Evolutionary conservation across 2,329 filamentous ascomycete species (phyloP).

Genomic region (Xylaria sp.): DNA sequence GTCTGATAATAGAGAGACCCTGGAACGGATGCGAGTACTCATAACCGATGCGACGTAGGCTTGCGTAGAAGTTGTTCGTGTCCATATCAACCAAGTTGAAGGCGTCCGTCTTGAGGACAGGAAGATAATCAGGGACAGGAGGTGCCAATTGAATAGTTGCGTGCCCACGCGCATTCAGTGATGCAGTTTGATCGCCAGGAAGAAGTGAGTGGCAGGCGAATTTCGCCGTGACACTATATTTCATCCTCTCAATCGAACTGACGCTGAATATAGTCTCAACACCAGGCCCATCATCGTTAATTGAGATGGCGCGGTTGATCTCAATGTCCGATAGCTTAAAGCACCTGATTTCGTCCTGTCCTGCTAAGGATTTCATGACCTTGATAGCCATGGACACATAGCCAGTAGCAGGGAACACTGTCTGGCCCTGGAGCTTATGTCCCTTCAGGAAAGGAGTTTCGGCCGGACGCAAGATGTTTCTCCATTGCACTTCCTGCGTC

Average conservation of each 20-base stretch:
- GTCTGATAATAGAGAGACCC: conserved; percentile 20
- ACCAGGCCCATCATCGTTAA: conserved; percentile 29
- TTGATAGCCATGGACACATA: conserved; percentile 25
- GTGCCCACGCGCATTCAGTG: conserved; percentile 19
- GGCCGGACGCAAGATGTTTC: background rate
- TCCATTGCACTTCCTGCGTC: background rate
- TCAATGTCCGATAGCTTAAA: conserved; percentile 12
- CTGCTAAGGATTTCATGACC: conserved; percentile 4
- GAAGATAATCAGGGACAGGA: conserved; percentile 14
- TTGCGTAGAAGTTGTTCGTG: conserved; percentile 27
- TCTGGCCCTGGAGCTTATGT: conserved; percentile 22
- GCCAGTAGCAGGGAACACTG: conserved; percentile 21
- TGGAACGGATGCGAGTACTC: conserved; percentile 30
- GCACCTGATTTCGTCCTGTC: background rate
- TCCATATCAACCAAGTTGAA: conserved; percentile 24
- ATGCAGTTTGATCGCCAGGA: conserved; percentile 19
- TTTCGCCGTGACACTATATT: conserved; percentile 19
- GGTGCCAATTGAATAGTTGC: conserved; percentile 20
- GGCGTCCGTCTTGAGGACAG: conserved; percentile 6
- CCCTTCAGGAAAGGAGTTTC: conserved; percentile 15
- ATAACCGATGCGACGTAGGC: conserved; percentile 26
- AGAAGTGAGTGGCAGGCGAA: conserved; percentile 9
- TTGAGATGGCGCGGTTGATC: conserved; percentile 21
- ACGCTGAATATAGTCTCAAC: conserved; percentile 35
- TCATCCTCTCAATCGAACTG: background rate